Evolutionary conservation across 202 grass and related monocot species (phyloP), one percentile per base, ranked within the genome.

Genomic region (Hordeum pubiflorum): DNA sequence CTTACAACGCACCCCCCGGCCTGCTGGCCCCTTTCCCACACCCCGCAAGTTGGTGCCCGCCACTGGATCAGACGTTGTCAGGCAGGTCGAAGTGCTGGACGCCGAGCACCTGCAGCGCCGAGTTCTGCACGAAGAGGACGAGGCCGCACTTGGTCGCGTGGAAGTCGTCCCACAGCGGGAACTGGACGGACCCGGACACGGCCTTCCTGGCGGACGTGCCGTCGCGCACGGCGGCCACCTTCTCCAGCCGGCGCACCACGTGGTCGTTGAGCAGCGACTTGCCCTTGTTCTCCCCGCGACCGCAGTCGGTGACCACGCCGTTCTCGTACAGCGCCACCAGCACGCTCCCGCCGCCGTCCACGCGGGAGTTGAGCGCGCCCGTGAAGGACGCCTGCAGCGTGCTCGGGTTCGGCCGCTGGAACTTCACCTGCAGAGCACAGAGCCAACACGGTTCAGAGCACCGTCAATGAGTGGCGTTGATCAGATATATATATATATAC

Each of bases 31-130:
- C 9, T 40, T 26, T 26, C 24, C n/a, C 21, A 13, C 36, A 14
- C 5, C 7, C n/a, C 10, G 34, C 64, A 23, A 40, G 36, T 41
- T 40, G 2, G 67, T 34, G 32, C 63, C 3, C 4, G 63, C 3
- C 63, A 22, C 2, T 44, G 1, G 41, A 18, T 52, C 84, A 93
- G 39, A 91, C 52, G 67, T 81, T 87, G 78, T 93, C 82, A 2
- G 95, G 92, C 21, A 98, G 79, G 76, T 93, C 79, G n/a, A 94
- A 86, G 74, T 91, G 90, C 85, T 98, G 92, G 43, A 98, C 90
- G 59, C 95, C 92, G 46, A 95, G 86, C 81, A 86, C 89, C 72
- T 94, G 90, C 24, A 91, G 86, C 27, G 81, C 81, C 12, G 81
- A 77, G 73, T 93, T 94, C 85, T 98, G 95, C 22, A 98, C 90